Conservation (phyloP, 2,329 filamentous ascomycete genomes). For the Fusarium camptoceras region DNA sequence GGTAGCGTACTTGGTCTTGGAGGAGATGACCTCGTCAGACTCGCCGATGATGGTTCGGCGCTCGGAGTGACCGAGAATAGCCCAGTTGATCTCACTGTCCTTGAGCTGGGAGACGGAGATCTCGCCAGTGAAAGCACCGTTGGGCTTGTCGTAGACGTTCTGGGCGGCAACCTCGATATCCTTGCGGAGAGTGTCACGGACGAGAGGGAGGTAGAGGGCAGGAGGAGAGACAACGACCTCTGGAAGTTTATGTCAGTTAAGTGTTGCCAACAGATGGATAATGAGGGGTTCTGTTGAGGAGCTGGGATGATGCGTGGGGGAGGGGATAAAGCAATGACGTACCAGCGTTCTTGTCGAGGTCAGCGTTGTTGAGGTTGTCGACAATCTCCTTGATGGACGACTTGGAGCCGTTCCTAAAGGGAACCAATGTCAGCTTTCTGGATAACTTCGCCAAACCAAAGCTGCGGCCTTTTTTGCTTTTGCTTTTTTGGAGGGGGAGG, state of each 20-base stretch:
- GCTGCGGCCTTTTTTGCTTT: constrained; percentile 47
- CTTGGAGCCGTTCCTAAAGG: constrained; percentile 87
- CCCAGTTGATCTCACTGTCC: constrained; percentile 90
- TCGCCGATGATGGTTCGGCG: constrained; percentile 90
- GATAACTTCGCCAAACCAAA: constrained; percentile 10
- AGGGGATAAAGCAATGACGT: constrained; percentile 51
- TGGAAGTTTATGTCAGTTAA: constrained; percentile 51
- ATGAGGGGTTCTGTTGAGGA: constrained; percentile 27
- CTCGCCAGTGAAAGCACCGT: constrained; percentile 97
- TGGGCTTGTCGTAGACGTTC: constrained; percentile 97
- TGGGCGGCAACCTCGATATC: constrained; percentile 90
- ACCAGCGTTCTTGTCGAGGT: constrained; percentile 82
- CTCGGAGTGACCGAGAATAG: constrained; percentile 94
- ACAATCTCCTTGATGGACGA: constrained; percentile 93
- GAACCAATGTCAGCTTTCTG: constrained; percentile 26
- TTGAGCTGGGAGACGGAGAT: constrained; percentile 92
- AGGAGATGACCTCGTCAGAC: constrained; percentile 84
- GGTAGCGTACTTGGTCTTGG: constrained; percentile 93
- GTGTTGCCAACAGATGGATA: not conserved
- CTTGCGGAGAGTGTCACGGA: constrained; percentile 80
- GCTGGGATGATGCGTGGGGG: constrained; percentile 15
- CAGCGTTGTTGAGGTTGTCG: constrained; percentile 85
- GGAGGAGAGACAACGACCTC: constrained; percentile 97
- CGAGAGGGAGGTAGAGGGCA: constrained; percentile 87
- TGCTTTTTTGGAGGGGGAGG: constrained; percentile 33